Percentiles rank a stretch among this genome's conserved stretches.
Conservation (phyloP, 2,329 filamentous ascomycete species). For the Zalaria obscura region DNA sequence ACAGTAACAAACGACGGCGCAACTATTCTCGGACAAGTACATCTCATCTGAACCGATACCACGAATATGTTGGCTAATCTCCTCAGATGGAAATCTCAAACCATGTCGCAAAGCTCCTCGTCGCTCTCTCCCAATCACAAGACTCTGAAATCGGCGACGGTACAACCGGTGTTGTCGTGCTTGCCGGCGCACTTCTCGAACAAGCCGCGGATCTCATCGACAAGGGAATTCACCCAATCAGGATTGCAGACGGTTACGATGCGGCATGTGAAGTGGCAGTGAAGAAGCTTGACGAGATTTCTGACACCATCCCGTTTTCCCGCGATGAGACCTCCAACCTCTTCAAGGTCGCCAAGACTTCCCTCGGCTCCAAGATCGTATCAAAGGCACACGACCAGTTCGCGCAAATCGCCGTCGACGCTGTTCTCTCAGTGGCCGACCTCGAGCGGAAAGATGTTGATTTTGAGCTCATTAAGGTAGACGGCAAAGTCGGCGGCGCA, state of each 20-base stretch:
- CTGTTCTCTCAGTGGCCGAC: constrained; percentile 90
- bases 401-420: constrained; percentile 91
- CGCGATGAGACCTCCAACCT: constrained; percentile 71
- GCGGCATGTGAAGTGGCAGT: constrained; percentile 95
- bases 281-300: constrained; percentile 80
- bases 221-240: constrained; percentile 98
- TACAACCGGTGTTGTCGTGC: constrained; percentile 91
- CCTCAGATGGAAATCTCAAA: constrained; percentile 92
- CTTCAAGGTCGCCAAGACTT: constrained; percentile 87
- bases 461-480: constrained; percentile 98
- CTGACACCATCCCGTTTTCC: constrained; percentile 78
- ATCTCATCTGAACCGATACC: no score
- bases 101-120: constrained; percentile 91
- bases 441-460: constrained; percentile 94
- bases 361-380: constrained; percentile 95
- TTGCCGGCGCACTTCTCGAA: constrained; percentile 87
- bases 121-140: constrained; percentile 95
- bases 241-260: constrained; percentile 97
- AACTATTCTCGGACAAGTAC: constrained; percentile 70
- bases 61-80: constrained; percentile 1
- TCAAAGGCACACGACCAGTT: constrained; percentile 98
- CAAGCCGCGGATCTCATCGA: constrained; percentile 96
- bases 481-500: constrained; percentile 90
- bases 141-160: constrained; percentile 98
- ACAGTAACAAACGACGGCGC: constrained; percentile 98